Percentiles rank a stretch among this genome's conserved stretches.
Conservation (phyloP, 2,329 filamentous ascomycete genomes). For the Colletotrichum tanaceti region DNA sequence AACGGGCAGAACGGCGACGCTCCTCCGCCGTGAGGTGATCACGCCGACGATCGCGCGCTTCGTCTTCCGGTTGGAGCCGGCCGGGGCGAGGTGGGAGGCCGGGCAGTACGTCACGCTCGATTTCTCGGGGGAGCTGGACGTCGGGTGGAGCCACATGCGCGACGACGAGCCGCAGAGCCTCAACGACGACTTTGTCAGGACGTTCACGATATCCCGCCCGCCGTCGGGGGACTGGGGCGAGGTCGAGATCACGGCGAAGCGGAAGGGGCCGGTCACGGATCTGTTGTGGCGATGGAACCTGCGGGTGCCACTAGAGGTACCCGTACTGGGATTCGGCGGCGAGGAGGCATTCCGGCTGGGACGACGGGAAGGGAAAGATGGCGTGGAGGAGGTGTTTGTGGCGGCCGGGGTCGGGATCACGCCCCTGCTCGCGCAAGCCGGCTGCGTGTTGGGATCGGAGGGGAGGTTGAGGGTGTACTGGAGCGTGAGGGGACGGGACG, state of each 20-base stretch:
- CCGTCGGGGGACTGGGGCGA: constrained; percentile 58
- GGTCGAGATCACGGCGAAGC: constrained; percentile 79
- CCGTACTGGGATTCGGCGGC: constrained; percentile 80
- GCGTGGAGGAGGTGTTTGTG: constrained; percentile 66
- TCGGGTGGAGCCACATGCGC: constrained; percentile 85
- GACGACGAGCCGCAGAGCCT: constrained; percentile 82
- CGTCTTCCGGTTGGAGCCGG: constrained; percentile 54
- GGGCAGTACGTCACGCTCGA: constrained; percentile 85
- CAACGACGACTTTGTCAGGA: constrained; percentile 87
- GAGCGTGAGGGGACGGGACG: constrained; percentile 72
- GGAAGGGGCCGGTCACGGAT: constrained; percentile 75
- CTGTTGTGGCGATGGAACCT: constrained; percentile 71
- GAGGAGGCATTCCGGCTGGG: constrained; percentile 55
- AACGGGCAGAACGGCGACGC: constrained; percentile 57
- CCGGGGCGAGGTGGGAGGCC: constrained; percentile 63
- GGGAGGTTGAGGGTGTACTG: constrained; percentile 71
- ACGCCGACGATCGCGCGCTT: constrained; percentile 77
- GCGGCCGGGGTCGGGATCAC: constrained; percentile 88
- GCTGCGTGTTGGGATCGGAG: constrained; percentile 54
- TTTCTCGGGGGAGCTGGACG: constrained; percentile 75
- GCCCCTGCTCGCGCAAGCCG: constrained; percentile 78
- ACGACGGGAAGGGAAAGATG: constrained; percentile 23
- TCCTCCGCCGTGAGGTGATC: constrained; percentile 69
- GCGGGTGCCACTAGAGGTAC: constrained; percentile 68
- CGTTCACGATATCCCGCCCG: constrained; percentile 81